Evolutionary conservation across 305 asterid genomes (phyloP), one percentile per base, ranked within the genome.

Genomic region (Salvia sclarea): DNA sequence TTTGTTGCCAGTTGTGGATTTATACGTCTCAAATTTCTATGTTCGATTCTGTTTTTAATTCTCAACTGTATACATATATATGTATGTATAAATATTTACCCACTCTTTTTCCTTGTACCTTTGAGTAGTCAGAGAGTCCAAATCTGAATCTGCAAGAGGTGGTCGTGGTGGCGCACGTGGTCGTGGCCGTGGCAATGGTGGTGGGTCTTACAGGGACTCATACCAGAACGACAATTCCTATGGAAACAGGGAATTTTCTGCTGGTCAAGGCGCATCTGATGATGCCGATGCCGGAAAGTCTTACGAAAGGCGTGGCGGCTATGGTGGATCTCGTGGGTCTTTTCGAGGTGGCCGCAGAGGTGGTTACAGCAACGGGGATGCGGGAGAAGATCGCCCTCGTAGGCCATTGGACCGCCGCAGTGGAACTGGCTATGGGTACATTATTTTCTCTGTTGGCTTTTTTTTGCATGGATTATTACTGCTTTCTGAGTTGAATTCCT

Each of bases 351-450:
- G 85, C 66, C 88, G 89, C 58, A 75, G 86, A 56, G 95, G 83
- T 73, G 96, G 83, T 53, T 87, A 80, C 71, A 76, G 78, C 82
- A 85, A 89, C 75, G 97, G 89, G 50, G 97, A 85, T 33, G 70
- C 6, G 38, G 82, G 82, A 61, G 95, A 89, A 61, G 89, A 81
- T 13, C 87, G 83, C 58, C 87, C 93, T 53, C 89, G 90, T 56
- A 82, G 95, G 77, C 45, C 63, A 56, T 84, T 78, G 37, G 97
- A 91, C 16, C 92, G 96, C 57, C 95, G 68, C 22, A 91, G 89
- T 77, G 98, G 96, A 72, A 84, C 88, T 64, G 92, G 91, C 0
- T 84, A 76, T 4, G 92, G 96, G 98, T 93, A 84, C 33, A 33
- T 14, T 35, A 10, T n/a, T 11, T 16, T 33, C 70, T 75, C 35